phyloP scores from a whole-genome alignment of 2,329 filamentous ascomycete species.

The Taxawa tesnikishii region DNA sequence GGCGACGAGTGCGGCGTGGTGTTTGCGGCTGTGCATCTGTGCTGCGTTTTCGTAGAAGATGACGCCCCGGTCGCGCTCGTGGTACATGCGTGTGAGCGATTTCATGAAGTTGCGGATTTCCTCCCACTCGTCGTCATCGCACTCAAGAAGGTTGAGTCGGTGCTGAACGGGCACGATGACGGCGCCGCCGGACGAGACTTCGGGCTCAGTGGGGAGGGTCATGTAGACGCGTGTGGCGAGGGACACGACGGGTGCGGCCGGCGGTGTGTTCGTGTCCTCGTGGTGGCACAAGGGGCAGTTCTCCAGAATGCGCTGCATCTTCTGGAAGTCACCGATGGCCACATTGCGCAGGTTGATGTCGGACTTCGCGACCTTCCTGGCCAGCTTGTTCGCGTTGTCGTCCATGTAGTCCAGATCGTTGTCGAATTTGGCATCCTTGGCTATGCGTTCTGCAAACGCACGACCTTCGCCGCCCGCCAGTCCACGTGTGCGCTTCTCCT shows the following conservation, averaged over 20 bases:
- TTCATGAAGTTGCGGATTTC: constrained; percentile 99
- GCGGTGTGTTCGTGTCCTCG: constrained; percentile 67
- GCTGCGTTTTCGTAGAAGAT: constrained; percentile 98
- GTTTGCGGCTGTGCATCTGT: constrained; percentile 54
- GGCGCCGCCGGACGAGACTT: constrained; percentile 70
- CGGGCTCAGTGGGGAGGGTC: constrained; percentile 80
- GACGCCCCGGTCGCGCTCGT: constrained; percentile 81
- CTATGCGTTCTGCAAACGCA: constrained; percentile 81
- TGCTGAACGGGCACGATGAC: constrained; percentile 85
- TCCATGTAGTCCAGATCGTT: constrained; percentile 95
- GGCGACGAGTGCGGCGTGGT: constrained; percentile 74
- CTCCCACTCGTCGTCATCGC: constrained; percentile 98
- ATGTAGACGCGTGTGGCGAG: constrained; percentile 78
- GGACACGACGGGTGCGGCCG: constrained; percentile 73
- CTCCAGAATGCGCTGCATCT: constrained; percentile 76
- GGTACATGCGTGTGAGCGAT: constrained; percentile 82
- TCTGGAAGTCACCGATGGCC: constrained; percentile 80
- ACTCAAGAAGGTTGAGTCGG: constrained; percentile 82
- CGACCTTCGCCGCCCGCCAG: constrained; percentile 68
- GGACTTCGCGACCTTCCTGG: constrained; percentile 74
- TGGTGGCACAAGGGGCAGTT: constrained; percentile 84
- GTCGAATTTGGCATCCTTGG: constrained; percentile 83
- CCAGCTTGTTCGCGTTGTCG: constrained; percentile 85
- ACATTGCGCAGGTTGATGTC: constrained; percentile 78
- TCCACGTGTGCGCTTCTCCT: constrained; percentile 75